Conservation (phyloP, 768 basidiomycete genomes). For the Mycena galericulata region DNA sequence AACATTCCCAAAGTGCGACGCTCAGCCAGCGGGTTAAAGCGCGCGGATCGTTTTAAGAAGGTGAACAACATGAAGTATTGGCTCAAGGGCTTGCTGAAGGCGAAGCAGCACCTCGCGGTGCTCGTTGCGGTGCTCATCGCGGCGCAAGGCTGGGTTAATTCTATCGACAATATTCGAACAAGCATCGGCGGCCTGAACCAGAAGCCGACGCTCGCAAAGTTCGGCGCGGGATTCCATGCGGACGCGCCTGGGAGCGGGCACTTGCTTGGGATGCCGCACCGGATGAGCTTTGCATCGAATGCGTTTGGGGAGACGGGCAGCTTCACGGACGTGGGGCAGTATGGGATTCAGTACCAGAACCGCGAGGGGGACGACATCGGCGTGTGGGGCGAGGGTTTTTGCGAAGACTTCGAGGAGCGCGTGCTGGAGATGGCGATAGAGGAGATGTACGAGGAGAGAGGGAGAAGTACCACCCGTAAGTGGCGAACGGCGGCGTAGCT, state of each 20-base stretch:
- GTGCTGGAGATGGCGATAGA: conserved; percentile 81
- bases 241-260: not conserved
- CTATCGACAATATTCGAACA: no score
- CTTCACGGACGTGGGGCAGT: conserved; percentile 49
- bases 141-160: conserved; percentile 13
- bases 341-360: conserved; percentile 76
- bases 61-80: conserved; percentile 94
- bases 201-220: conserved; percentile 24
- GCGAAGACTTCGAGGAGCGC: conserved; percentile 67
- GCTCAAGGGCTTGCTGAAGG: conserved; percentile 73
- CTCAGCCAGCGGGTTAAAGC: conserved; percentile 67
- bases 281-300: conserved; percentile 39
- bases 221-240: conserved; percentile 1
- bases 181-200: conserved; percentile 6
- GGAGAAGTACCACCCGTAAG: conserved; percentile 72
- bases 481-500: conserved; percentile 75
- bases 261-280: conserved; percentile 18
- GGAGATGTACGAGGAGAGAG: conserved; percentile 72
- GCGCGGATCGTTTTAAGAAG: conserved; percentile 92
- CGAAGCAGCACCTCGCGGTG: conserved; percentile 60
- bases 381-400: conserved; percentile 32
- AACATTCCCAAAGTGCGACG: conserved; percentile 76
- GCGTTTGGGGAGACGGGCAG: conserved; percentile 39
- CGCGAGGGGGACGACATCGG: conserved; percentile 69
- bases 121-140: no score